Conservation (phyloP, 2,329 filamentous ascomycete genomes). For the Sporothrix humicola region DNA sequence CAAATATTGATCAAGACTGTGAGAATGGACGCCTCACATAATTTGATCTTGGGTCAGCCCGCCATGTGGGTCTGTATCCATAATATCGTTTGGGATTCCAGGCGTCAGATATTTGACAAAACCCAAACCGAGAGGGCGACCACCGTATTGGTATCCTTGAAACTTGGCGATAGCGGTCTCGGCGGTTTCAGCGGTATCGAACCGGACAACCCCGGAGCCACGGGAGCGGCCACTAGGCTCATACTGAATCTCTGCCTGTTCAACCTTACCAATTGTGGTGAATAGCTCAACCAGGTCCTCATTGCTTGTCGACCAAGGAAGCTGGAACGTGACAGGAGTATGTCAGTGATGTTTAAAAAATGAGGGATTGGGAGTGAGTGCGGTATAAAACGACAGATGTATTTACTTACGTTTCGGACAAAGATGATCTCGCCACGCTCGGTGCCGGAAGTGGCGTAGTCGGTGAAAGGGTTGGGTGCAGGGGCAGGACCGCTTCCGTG, state of each 20-base stretch:
- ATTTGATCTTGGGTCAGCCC: constrained; percentile 97
- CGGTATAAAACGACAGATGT: neutral
- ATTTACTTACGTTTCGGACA: constrained; percentile 83
- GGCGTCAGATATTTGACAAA: constrained; percentile 90
- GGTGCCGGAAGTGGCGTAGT: constrained; percentile 84
- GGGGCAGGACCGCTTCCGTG: constrained; percentile 51
- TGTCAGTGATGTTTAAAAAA: constrained; percentile 35
- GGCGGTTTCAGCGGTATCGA: constrained; percentile 80
- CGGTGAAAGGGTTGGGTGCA: constrained; percentile 86
- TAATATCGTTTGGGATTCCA: constrained; percentile 67
- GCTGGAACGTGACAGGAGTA: constrained; percentile 55
- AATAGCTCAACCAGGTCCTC: constrained; percentile 96
- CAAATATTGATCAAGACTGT: neutral
- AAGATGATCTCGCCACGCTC: constrained; percentile 87
- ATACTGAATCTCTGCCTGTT: constrained; percentile 99
- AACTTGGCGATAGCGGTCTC: constrained; percentile 97
- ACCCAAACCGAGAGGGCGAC: constrained; percentile 87
- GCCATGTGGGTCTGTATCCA: constrained; percentile 79
- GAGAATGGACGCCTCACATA: constrained; percentile 63
- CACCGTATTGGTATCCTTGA: constrained; percentile 95
- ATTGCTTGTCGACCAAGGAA: constrained; percentile 99
- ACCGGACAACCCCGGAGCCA: constrained; percentile 95
- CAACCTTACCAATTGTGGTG: constrained; percentile 96
- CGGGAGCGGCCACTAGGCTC: constrained; percentile 94
- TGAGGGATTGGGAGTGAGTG: constrained; percentile 37